A percentile compares a stretch with the other conserved stretches of the same genome.
These are phyloP conservation scores for Nitzschia sp. DNA, from an alignment of 108 stramenopile genomes.

Conservation along the genomic window DNA sequence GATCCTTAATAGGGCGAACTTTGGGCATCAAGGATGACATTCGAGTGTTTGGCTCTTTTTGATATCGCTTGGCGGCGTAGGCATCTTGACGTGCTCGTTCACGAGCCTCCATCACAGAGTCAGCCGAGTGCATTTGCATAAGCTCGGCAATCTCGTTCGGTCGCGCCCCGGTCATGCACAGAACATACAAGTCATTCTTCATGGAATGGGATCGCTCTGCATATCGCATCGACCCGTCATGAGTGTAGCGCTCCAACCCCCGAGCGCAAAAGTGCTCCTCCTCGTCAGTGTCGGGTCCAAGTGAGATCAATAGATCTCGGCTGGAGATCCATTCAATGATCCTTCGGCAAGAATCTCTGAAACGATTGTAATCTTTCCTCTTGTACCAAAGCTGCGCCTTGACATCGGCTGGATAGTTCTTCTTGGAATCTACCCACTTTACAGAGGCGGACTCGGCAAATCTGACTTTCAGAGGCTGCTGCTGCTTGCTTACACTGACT, in stretches of 20 bases:
- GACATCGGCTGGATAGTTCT: neutral
- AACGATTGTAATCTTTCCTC: constrained; percentile 7
- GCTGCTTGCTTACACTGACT: no score
- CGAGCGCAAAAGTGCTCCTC: constrained; percentile 6
- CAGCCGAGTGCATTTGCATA: neutral
- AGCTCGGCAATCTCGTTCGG: neutral
- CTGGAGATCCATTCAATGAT: constrained; percentile 10
- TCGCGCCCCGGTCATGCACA: neutral
- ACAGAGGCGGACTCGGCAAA: neutral
- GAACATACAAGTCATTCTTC: constrained; percentile 1
- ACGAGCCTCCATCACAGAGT: constrained; percentile 2
- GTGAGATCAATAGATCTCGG: neutral
- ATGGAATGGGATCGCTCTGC: neutral
- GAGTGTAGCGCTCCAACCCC: constrained; percentile 9
- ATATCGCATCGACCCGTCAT: neutral
- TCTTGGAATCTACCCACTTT: neutral
- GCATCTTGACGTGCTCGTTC: constrained; percentile 1
- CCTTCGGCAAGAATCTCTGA: constrained; percentile 9
- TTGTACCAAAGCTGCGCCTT: constrained; percentile 9
- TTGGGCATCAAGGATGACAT: neutral
- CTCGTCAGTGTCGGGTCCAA: neutral
- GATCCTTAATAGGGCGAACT: neutral
- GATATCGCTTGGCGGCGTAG: neutral
- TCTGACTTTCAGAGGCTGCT: neutral
- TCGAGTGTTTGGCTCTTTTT: neutral